Evolutionary conservation across 106 monocot genomes (phyloP).

Genomic region (Dendrobium catenatum): DNA sequence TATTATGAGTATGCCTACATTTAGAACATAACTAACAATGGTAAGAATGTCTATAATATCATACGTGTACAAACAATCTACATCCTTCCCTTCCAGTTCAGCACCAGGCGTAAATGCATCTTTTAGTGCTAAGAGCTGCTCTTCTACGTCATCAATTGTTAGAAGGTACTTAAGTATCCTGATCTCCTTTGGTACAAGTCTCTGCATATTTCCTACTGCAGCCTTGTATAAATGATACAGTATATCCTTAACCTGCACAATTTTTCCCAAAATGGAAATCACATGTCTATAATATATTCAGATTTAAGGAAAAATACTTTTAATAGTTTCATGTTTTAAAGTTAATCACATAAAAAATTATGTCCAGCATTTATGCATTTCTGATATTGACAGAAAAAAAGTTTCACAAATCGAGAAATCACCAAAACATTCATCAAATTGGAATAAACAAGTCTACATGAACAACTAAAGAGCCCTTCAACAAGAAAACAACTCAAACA

Average conservation of each 20-base stretch:
- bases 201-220: slow-evolving; percentile 78
- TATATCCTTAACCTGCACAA: slow-evolving; percentile 71
- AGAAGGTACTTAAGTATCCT: slow-evolving; percentile 88
- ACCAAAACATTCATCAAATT: not conserved
- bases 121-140: slow-evolving; percentile 46
- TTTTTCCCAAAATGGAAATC: not conserved
- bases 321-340: not conserved
- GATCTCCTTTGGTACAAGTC: slow-evolving; percentile 92
- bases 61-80: slow-evolving; percentile 85
- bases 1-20: no score
- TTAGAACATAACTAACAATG: not conserved
- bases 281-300: not conserved
- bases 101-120: slow-evolving; percentile 88
- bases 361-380: not conserved
- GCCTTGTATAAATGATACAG: slow-evolving; percentile 83
- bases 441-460: not conserved
- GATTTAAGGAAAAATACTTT: not conserved
- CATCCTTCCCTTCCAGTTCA: slow-evolving; percentile 76
- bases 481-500: no score
- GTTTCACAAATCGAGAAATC: not conserved
- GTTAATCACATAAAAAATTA: not conserved
- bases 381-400: not conserved
- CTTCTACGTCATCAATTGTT: slow-evolving; percentile 66
- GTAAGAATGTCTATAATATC: slow-evolving; percentile 4
- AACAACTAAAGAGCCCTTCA: not conserved